Percentiles rank a stretch among this genome's conserved stretches.
Conservation (phyloP, 441 rosid species). For the Isatis lusitanica region DNA sequence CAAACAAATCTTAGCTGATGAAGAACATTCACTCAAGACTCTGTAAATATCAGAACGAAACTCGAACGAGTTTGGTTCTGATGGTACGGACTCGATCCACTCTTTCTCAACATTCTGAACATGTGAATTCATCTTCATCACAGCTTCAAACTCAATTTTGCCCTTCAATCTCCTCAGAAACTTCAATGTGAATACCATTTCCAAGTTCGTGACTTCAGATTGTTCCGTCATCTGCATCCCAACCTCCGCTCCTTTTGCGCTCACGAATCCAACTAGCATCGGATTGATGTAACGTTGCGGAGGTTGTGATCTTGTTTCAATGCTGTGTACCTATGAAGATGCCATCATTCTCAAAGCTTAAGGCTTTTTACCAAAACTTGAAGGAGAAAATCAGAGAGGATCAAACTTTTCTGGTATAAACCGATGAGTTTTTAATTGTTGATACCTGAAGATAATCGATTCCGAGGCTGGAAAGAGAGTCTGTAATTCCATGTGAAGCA, state of each 20-base stretch:
- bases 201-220: constrained; percentile 38
- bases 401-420: background rate
- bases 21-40: constrained; percentile 46
- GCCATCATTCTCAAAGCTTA: constrained; percentile 1
- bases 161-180: constrained; percentile 46
- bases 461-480: constrained; percentile 55
- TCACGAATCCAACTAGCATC: constrained; percentile 52
- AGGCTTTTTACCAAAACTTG: background rate
- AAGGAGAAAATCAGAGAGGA: background rate
- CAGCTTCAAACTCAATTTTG: constrained; percentile 50
- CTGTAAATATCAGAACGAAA: constrained; percentile 55
- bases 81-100: constrained; percentile 60
- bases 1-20: constrained; percentile 56
- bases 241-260: constrained; percentile 48
- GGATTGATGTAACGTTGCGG: constrained; percentile 31
- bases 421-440: background rate
- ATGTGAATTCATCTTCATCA: constrained; percentile 40
- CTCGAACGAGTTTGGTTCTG: constrained; percentile 61
- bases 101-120: constrained; percentile 62
- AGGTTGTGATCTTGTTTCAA: constrained; percentile 18
- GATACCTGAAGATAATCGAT: constrained; percentile 76
- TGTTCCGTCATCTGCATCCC: constrained; percentile 54
- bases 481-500: constrained; percentile 51
- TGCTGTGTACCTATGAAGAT: constrained; percentile 54
- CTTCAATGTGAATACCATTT: constrained; percentile 53